Conservation (phyloP, 1,284 basidiomycete genomes). For the Ganoderma boninense region DNA sequence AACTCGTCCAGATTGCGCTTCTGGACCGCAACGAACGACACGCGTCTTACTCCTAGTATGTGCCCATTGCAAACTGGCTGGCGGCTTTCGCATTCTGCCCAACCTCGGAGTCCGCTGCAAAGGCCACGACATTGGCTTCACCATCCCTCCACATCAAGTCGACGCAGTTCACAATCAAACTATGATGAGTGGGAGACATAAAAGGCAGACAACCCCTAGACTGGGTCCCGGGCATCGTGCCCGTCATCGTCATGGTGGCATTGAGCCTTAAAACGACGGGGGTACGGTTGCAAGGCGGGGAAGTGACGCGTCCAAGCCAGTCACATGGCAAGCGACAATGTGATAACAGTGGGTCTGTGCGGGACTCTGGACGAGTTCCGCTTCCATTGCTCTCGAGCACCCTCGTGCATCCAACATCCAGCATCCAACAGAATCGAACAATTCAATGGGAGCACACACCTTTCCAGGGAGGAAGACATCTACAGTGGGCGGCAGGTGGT, state of each 20-base stretch:
- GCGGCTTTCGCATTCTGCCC: not conserved
- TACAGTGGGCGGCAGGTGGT: slow-evolving; percentile 65
- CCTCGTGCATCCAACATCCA: not conserved
- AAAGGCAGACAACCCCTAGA: not conserved
- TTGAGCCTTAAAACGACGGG: not conserved
- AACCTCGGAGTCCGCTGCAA: no score
- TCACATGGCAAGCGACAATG: not conserved
- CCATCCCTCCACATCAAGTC: not conserved
- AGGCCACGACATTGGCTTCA: not conserved
- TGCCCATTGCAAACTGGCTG: not conserved
- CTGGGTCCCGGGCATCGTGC: not conserved
- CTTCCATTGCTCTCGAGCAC: not conserved
- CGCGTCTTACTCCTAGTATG: not conserved
- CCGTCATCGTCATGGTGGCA: not conserved
- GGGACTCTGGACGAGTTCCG: not conserved
- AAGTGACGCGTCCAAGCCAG: not conserved
- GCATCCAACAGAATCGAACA: not conserved
- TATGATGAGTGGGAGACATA: not conserved
- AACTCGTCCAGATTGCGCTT: not conserved
- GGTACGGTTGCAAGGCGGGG: not conserved
- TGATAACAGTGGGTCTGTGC: not conserved
- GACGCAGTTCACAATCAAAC: not conserved
- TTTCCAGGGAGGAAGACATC: slow-evolving; percentile 86
- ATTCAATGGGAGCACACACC: slow-evolving; percentile 52
- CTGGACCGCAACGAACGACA: not conserved